phyloP scores from a whole-genome alignment of 2,329 filamentous ascomycete species.

The Verticillium tricorpus region DNA sequence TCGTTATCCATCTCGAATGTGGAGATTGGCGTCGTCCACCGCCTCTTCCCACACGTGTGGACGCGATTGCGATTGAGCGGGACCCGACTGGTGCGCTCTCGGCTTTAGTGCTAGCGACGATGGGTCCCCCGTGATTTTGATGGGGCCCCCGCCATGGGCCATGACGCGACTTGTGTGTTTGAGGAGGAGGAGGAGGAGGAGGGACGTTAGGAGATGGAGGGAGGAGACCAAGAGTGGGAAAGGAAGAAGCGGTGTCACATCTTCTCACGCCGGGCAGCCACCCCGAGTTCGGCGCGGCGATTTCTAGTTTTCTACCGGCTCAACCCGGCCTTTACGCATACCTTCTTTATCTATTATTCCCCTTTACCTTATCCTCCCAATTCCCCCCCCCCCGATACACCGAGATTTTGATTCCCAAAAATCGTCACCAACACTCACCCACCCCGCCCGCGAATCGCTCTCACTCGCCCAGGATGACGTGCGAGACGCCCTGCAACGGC shows the following conservation, averaged over 20 bases:
- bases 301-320: not conserved
- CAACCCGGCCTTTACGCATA: not conserved
- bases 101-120: not conserved
- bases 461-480: not conserved
- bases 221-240: not conserved
- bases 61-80: not conserved
- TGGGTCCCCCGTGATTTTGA: not conserved
- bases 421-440: not conserved
- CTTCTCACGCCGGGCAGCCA: not conserved
- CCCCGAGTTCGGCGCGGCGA: not conserved
- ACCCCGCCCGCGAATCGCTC: not conserved
- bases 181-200: not conserved
- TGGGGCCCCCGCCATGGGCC: not conserved
- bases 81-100: not conserved
- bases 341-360: not conserved
- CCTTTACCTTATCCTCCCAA: not conserved
- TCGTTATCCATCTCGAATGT: not conserved
- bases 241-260: not conserved
- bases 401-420: not conserved
- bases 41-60: not conserved
- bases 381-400: not conserved
- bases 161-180: not conserved
- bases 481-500: conserved; percentile 1
- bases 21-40: not conserved
- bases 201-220: not conserved